Evolutionary conservation across 495 filamentous ascomycete genomes (phyloP), one percentile per base, ranked within the genome.

Genomic region (Schizothecium vesticola): DNA sequence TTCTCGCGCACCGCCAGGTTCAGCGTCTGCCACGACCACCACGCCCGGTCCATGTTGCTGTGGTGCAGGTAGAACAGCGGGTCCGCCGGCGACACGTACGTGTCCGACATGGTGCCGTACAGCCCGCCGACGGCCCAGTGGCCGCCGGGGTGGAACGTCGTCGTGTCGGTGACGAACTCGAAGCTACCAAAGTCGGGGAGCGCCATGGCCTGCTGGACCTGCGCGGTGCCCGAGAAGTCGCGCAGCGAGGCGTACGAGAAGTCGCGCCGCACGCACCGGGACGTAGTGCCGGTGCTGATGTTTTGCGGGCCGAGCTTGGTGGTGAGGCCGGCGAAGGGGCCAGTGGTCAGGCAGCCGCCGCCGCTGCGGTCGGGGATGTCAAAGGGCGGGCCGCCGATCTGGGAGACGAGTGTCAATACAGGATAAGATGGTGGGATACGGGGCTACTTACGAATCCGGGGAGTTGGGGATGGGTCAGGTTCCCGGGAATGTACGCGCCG

Each of bases 31-130:
- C 68, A 69, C 23, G 57, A 28, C 71, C 71, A 73, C 75, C 74
- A 80, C 36, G 74, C 73, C 22, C 78, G 74, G 67, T 80, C 79
- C 71, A 80, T 69, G 66, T 77, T 78, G 1, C 70, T 51, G 61
- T 80, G 79, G 73, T 80, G 79, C 71, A 80, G 69, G 61, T 74
- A 80, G 68, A 80, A 80, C 61, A 75, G 61, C 11, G 79, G 79
- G 63, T 80, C 79, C 16, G 75, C 75, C 31, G 78, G 75, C 26
- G 76, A 76, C 5, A 70, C 65, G 59, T 72, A 69, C 2, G 78
- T 71, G 24, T 79, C 76, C 19, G 73, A 67, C 74, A 77, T 76
- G 25, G 59, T 28, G 24, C 59, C 59, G 24, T 60, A 60, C 23
- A 60, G 59, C 8, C 59, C 59, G 23, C 59, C 59, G 7, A 60